Conservation (phyloP, 352 stramenopile genomes). For the Pythium angustatum region DNA sequence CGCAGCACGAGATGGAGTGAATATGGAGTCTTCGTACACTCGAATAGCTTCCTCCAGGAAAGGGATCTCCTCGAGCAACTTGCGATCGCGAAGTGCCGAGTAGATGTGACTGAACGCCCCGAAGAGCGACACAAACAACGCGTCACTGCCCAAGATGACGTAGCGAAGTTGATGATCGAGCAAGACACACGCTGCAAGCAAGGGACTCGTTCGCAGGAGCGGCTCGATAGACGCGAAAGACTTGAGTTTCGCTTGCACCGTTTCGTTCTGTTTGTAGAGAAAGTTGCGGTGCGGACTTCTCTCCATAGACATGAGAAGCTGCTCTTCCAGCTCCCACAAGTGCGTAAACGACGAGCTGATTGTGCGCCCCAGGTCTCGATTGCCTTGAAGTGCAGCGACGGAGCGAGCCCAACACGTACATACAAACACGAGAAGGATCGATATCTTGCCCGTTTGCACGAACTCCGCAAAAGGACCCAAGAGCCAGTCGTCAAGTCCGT, state of each 20-base stretch:
- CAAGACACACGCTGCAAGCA: conserved; percentile 37
- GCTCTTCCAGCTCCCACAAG: not conserved
- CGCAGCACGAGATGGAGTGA: not conserved
- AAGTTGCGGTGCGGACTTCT: too few species aligned
- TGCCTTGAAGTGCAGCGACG: conserved; percentile 1
- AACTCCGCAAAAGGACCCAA: not conserved
- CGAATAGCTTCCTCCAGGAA: conserved; percentile 28
- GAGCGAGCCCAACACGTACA: conserved; percentile 8
- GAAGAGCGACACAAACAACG: conserved; percentile 5
- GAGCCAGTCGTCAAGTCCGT: too few species aligned
- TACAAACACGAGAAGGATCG: not conserved
- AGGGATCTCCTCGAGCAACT: conserved; percentile 12
- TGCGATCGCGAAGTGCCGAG: conserved; percentile 22
- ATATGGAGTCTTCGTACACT: not conserved
- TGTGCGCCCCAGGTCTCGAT: not conserved
- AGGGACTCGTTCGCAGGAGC: conserved; percentile 27
- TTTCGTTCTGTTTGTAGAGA: too few species aligned
- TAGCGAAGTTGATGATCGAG: conserved; percentile 34
- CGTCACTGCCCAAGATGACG: conserved; percentile 13
- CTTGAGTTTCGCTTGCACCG: not conserved
- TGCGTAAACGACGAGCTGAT: conserved; percentile 1
- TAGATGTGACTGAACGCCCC: conserved; percentile 35
- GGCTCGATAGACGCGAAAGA: not conserved
- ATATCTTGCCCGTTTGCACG: not conserved
- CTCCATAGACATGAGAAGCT: too few species aligned